These are phyloP conservation scores for Articulospora tetracladia DNA, from an alignment of 495 filamentous ascomycete genomes.

Conservation along the genomic window DNA sequence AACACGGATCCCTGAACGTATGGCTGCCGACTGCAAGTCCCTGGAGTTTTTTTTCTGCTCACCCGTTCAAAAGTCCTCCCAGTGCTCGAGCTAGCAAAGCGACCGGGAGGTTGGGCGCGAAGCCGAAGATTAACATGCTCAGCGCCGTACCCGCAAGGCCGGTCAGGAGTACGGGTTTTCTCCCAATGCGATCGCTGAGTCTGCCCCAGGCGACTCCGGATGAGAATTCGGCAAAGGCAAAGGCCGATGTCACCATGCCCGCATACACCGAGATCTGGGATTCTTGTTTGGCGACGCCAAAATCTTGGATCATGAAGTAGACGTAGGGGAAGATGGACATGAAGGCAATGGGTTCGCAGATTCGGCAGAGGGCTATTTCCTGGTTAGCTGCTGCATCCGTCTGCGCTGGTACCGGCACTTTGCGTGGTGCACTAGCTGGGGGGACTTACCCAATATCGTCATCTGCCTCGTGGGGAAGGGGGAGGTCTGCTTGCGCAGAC, in stretches of 20 bases:
- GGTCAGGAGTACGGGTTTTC: constrained; percentile 87
- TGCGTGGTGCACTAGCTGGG: neutral
- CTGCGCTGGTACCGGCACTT: neutral
- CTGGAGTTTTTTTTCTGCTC: too few species aligned
- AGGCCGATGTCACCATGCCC: constrained; percentile 94
- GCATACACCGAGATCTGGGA: constrained; percentile 85
- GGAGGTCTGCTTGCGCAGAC: constrained; percentile 23
- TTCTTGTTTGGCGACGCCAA: constrained; percentile 67
- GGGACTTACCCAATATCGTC: constrained; percentile 63
- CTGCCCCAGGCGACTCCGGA: constrained; percentile 89
- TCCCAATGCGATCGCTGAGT: constrained; percentile 85
- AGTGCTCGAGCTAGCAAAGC: constrained; percentile 85
- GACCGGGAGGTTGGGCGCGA: constrained; percentile 76
- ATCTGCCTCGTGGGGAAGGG: constrained; percentile 58
- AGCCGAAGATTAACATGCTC: constrained; percentile 93
- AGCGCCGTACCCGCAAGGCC: constrained; percentile 85
- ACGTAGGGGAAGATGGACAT: constrained; percentile 99
- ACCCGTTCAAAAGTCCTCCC: constrained; percentile 91
- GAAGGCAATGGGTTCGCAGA: constrained; percentile 98
- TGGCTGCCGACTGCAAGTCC: too few species aligned
- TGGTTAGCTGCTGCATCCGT: neutral
- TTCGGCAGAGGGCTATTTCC: constrained; percentile 74
- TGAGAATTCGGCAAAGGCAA: constrained; percentile 92
- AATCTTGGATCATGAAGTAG: constrained; percentile 95
- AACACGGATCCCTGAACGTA: neutral